Conservation (phyloP, 2,329 filamentous ascomycete genomes). For the Westerdykella aurantiaca region DNA sequence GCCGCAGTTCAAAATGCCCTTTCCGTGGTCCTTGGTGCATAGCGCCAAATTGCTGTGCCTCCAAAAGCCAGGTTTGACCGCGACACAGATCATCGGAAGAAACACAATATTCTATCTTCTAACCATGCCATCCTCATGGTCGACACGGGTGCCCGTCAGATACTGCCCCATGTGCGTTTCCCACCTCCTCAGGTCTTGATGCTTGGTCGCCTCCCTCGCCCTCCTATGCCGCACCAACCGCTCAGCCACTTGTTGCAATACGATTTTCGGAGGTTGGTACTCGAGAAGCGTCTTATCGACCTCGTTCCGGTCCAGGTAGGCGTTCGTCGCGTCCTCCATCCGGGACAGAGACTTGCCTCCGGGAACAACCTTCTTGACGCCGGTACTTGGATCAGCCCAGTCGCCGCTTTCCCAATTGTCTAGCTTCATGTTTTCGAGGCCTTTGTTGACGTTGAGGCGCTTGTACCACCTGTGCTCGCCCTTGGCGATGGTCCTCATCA, state of each 20-base stretch:
- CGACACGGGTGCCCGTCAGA: conserved; percentile 29
- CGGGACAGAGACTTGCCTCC: conserved; percentile 40
- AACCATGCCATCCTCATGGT: conserved; percentile 18
- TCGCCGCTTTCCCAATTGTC: conserved; percentile 44
- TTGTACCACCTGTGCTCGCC: conserved; percentile 50
- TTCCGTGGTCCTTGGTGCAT: too few species aligned
- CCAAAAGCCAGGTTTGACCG: too few species aligned
- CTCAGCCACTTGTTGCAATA: conserved; percentile 44
- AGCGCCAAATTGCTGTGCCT: too few species aligned
- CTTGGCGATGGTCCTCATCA: conserved; percentile 43
- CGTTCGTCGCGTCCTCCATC: conserved; percentile 42
- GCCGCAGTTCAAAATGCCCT: too few species aligned
- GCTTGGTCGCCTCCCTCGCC: conserved; percentile 37
- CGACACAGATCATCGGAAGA: too few species aligned
- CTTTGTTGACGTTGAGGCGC: conserved; percentile 43
- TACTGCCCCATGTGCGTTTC: conserved; percentile 37
- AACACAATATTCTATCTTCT: background rate
- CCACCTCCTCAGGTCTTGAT: conserved; percentile 31
- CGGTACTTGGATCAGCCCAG: conserved; percentile 34
- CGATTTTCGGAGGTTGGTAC: conserved; percentile 42
- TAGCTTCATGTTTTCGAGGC: conserved; percentile 42
- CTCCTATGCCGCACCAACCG: conserved; percentile 44
- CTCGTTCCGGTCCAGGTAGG: conserved; percentile 38
- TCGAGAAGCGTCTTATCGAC: conserved; percentile 29
- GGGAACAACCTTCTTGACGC: conserved; percentile 27